Evolutionary conservation across 1,139 yeast genomes (phyloP).

Genomic region (Hyphopichia burtonii): DNA sequence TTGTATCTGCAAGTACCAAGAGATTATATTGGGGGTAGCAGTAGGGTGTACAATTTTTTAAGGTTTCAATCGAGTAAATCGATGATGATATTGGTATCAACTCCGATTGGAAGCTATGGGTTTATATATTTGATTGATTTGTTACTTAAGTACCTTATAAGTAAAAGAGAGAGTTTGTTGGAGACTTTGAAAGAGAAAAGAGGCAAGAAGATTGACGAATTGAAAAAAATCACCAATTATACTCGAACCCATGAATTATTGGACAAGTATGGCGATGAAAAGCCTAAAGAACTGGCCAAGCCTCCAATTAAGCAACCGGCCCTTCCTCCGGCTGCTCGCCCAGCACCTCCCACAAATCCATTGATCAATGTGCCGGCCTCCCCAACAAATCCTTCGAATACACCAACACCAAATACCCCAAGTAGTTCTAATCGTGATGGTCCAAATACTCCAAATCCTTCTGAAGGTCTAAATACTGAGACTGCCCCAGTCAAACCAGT

Average conservation of each 20-base stretch:
- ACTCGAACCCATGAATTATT: conserved; percentile 73
- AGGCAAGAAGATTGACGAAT: conserved; percentile 62
- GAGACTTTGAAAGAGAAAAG: conserved; percentile 49
- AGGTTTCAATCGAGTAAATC: conserved; percentile 20
- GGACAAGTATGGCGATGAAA: conserved; percentile 53
- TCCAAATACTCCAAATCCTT: too few species aligned
- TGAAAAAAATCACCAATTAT: conserved; percentile 78
- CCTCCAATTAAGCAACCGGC: background rate
- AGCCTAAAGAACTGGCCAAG: background rate
- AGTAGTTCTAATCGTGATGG: too few species aligned
- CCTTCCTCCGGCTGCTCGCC: background rate
- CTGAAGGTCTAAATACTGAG: background rate
- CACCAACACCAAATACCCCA: too few species aligned
- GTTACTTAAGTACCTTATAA: conserved; percentile 25
- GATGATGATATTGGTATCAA: conserved; percentile 18
- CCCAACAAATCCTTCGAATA: too few species aligned
- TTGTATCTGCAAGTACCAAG: conserved; percentile 23
- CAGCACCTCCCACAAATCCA: too few species aligned
- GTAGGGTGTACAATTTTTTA: conserved; percentile 23
- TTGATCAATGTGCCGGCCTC: too few species aligned
- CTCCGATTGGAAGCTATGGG: conserved; percentile 29
- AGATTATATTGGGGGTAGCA: conserved; percentile 13
- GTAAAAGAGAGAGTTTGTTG: conserved; percentile 16
- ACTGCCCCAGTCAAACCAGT: background rate
- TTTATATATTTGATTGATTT: conserved; percentile 19